Base-by-base conservation (phyloP, 106 monocot genomes). In the Platanthera zijinensis region DNA sequence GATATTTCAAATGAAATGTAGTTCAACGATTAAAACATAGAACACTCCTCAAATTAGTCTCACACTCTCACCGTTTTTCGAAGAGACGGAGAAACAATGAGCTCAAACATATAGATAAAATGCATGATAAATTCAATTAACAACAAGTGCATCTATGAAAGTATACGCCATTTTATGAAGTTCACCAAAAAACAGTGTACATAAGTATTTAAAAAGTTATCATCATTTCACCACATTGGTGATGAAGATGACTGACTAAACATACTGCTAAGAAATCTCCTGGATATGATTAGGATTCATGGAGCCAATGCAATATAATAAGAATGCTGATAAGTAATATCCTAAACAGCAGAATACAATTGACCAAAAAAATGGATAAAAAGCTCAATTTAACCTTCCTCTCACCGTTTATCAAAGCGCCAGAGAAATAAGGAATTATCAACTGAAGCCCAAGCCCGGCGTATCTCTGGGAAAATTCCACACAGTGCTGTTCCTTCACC, bases 401-500 rank as follows among this genome's bases (percentile, higher is more conserved):
- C 79, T 81, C 79, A 97, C 97, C 94, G 88, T 82, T 94, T 97
- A 82, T 97, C 94, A 77, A 89, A 94, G 10, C 93, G 91, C 97
- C 97, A 97, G 30, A 97, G 71, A 74, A 97, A 97, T 56, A 97
- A 73, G 49, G 94, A 87, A 83, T 92, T 97, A 75, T 94, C 97
- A 66, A 97, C 97, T 46, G 97, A 94, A 51, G 97, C 97, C 97
- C 97, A 97, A 10, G 94, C 94, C 68, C 94, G 80, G 18, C 83
- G 84, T 71, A 97, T 94, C 74, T 97, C 91, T 51, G 94, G 89
- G 76, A 97, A 97, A 39, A 94, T 88, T 69, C 97, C 97, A 79
- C 97, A 97, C 18, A 97, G 72, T 18, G 94, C 94, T n/a, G 97
- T 97, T 77, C 93, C 97, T 91, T 97, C 97, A 28, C 94, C 97